Percentiles rank a stretch among this genome's conserved stretches.
Evolutionary conservation across 306 rosid genomes (phyloP).

Genomic region (Trichosanthes cucumerina): DNA sequence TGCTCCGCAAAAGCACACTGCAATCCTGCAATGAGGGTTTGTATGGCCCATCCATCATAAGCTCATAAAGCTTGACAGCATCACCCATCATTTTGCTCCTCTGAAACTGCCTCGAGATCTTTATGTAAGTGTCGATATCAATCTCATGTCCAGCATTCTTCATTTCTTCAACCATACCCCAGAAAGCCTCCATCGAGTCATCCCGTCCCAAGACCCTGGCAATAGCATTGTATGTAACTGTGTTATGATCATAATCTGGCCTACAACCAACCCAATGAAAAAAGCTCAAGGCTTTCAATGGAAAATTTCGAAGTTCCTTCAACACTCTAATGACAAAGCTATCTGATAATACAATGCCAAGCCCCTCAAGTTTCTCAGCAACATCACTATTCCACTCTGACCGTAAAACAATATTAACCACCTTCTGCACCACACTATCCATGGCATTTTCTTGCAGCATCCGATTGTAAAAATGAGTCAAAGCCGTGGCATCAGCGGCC

Average conservation of each 20-base stretch:
- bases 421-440: constrained; percentile 41
- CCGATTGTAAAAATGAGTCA: constrained; percentile 32
- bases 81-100: constrained; percentile 59
- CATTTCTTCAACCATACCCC: constrained; percentile 63
- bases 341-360: constrained; percentile 40
- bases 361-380: constrained; percentile 31
- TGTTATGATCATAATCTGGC: constrained; percentile 38
- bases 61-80: constrained; percentile 81
- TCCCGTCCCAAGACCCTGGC: constrained; percentile 51
- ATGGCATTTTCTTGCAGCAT: constrained; percentile 48
- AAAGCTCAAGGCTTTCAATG: constrained; percentile 45
- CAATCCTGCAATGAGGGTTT: constrained; percentile 59
- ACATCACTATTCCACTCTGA: constrained; percentile 51
- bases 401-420: constrained; percentile 35
- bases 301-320: constrained; percentile 43
- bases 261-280: constrained; percentile 50
- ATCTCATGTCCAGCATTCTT: constrained; percentile 42
- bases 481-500: constrained; percentile 37
- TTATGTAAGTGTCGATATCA: constrained; percentile 70
- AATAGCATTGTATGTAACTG: constrained; percentile 58
- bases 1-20: constrained; percentile 32
- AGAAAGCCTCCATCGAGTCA: constrained; percentile 51
- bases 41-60: constrained; percentile 81
- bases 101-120: constrained; percentile 56
- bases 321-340: constrained; percentile 44